These are phyloP conservation scores for Ophiostoma triangulosporum DNA, from an alignment of 2,329 filamentous ascomycete genomes.

Conservation along the genomic window DNA sequence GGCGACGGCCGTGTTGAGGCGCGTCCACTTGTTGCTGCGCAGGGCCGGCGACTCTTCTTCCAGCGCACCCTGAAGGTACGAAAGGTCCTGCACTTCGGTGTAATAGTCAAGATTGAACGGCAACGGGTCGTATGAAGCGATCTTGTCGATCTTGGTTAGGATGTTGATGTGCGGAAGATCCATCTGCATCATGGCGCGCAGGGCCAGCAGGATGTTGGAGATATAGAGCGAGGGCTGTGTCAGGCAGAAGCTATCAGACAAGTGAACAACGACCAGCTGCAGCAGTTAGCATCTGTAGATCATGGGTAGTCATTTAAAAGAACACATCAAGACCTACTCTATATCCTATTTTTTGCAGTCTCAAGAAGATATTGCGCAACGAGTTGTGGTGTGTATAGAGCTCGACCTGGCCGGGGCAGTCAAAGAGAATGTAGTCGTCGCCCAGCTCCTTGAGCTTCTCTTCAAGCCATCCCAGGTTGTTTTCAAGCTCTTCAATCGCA, in stretches of 20 bases:
- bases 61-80: conserved; percentile 68
- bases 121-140: conserved; percentile 69
- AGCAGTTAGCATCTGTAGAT: background rate
- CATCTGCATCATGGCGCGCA: conserved; percentile 96
- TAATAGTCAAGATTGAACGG: conserved; percentile 96
- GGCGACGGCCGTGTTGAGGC: conserved; percentile 75
- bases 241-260: conserved; percentile 87
- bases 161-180: conserved; percentile 94
- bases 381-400: conserved; percentile 92
- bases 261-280: conserved; percentile 82
- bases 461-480: conserved; percentile 88
- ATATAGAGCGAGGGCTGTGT: conserved; percentile 91
- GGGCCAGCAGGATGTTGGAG: conserved; percentile 80
- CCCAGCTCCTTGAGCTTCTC: conserved; percentile 63
- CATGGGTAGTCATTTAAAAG: background rate
- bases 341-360: conserved; percentile 80
- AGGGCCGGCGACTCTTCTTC: conserved; percentile 62
- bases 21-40: conserved; percentile 62
- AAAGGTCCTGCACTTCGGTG: conserved; percentile 89
- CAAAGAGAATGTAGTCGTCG: conserved; percentile 89
- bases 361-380: conserved; percentile 80
- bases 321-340: conserved; percentile 46
- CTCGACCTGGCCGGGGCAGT: conserved; percentile 94
- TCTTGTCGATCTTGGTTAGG: conserved; percentile 93
- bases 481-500: conserved; percentile 86